Evolutionary conservation across 1,284 basidiomycete species (phyloP).

Genomic region (Leccinum griseonigrum): DNA sequence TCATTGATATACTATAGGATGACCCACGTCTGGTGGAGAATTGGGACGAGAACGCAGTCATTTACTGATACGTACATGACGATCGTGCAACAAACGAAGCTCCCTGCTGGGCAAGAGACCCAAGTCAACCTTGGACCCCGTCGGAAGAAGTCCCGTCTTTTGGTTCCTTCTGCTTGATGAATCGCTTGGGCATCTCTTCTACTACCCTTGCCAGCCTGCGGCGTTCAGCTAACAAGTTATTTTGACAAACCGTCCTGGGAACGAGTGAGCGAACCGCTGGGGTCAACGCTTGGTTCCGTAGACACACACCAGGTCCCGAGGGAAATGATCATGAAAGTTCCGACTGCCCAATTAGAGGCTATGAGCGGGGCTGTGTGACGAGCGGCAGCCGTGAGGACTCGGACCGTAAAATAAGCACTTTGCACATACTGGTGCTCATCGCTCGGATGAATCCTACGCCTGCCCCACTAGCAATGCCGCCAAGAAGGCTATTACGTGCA

Average conservation of each 20-base stretch:
- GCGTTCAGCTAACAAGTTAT: conserved; percentile 52
- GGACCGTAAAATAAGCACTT: not conserved
- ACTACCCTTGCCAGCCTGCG: conserved; percentile 54
- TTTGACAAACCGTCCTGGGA: conserved; percentile 62
- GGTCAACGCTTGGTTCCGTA: not conserved
- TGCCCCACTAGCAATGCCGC: conserved; percentile 51
- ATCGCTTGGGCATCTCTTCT: conserved; percentile 57
- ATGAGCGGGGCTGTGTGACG: conserved; percentile 38
- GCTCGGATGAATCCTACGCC: conserved; percentile 58
- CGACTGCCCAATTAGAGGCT: conserved; percentile 56
- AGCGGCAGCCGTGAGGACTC: conserved; percentile 8
- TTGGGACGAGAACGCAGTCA: conserved; percentile 52
- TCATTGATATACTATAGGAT: conserved; percentile 39
- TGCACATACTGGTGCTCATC: conserved; percentile 46
- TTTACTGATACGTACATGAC: conserved; percentile 22
- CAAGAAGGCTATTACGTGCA: conserved; percentile 49
- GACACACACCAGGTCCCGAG: conserved; percentile 47
- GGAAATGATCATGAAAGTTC: conserved; percentile 51
- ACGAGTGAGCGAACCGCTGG: conserved; percentile 4
- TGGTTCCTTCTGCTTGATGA: conserved; percentile 42
- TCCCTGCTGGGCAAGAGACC: not conserved
- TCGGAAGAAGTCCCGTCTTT: conserved; percentile 27
- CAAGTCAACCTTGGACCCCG: conserved; percentile 1
- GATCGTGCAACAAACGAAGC: not conserved
- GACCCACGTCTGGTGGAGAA: conserved; percentile 72